Base-by-base conservation (phyloP, 75 land plant genomes). In the Adiantum capillusveneris region DNA sequence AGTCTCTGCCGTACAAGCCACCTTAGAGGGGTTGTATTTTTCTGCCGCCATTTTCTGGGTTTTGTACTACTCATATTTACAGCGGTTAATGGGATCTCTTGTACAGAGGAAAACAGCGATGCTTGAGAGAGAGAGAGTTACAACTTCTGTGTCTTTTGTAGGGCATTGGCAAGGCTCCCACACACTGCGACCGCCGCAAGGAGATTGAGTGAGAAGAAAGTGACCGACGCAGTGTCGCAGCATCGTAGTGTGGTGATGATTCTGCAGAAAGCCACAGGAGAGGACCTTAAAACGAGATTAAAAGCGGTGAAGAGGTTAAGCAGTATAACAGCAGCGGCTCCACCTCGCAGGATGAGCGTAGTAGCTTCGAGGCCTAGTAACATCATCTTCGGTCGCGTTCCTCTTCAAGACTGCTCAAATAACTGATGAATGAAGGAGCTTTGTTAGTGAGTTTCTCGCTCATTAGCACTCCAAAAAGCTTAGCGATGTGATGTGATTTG, bases 381-480 rank as follows among this genome's bases (percentile, higher is more conserved):
- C 7, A 3, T 9, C 9, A 34, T 3, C 37, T 57, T 25, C 25
- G 20, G 25, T 30, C 64, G 57, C 14, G 3, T 11, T 45, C 67
- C 67, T 28, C 59, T 65, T 36, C 67, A 65, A 24, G 67, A 65
- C 18, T 44, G 25, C 42, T 65, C 60, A 12, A 65, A 65, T 45
- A 28, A 56, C n/a, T 65, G 28, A 53, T 3, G 9, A 5, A 34
- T 34, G 37, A 9, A 34, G 37, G 37, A 34, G 9, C 37, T 9
- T 34, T 9, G 9, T 34, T 9, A 9, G 7, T 34, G 37, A 34
- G 37, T 9, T 34, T 34, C 37, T 34, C 37, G 37, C 37, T 34
- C 37, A 34, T n/a, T n/a, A n/a, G n/a, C n/a, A n/a, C n/a, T n/a
- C n/a, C n/a, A n/a, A n/a, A n/a, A n/a, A n/a, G n/a, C n/a, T n/a